A percentile compares a stretch with the other conserved stretches of the same genome.
These are phyloP conservation scores for Closterium sp. DNA, from an alignment of 139 green algal species.

Conservation along the genomic window DNA sequence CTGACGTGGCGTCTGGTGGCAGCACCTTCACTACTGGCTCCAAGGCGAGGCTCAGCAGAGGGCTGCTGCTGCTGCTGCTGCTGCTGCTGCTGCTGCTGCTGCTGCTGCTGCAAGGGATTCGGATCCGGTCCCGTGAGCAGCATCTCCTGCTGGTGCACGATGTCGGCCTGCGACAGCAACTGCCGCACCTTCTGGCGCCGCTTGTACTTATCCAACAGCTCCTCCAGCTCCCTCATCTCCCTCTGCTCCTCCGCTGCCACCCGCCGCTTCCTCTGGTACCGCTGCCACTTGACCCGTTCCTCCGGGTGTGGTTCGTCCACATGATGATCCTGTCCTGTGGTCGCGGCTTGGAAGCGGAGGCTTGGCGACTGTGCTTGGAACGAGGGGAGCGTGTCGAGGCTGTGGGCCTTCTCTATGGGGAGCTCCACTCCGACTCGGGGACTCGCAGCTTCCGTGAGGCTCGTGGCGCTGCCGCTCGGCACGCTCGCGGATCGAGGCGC, in stretches of 20 bases:
- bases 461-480: background rate
- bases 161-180: background rate
- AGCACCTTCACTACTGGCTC: background rate
- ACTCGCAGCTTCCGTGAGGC: background rate
- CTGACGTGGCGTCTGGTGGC: background rate
- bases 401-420: background rate
- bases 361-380: background rate
- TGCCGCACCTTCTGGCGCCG: background rate
- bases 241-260: background rate
- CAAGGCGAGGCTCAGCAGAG: background rate
- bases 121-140: background rate
- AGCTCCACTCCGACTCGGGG: background rate
- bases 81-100: background rate
- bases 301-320: too few species aligned
- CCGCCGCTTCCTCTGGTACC: background rate
- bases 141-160: background rate
- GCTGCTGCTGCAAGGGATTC: background rate
- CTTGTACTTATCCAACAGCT: background rate
- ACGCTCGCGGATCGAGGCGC: background rate
- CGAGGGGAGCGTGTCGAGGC: background rate
- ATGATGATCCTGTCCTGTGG: too few species aligned
- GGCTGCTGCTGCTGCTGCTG: too few species aligned
- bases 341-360: background rate
- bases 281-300: background rate
- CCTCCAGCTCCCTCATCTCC: background rate